Evolutionary conservation across 179 eudicot species (phyloP), one percentile per base, ranked within the genome.

Genomic region (Silene vulgaris): DNA sequence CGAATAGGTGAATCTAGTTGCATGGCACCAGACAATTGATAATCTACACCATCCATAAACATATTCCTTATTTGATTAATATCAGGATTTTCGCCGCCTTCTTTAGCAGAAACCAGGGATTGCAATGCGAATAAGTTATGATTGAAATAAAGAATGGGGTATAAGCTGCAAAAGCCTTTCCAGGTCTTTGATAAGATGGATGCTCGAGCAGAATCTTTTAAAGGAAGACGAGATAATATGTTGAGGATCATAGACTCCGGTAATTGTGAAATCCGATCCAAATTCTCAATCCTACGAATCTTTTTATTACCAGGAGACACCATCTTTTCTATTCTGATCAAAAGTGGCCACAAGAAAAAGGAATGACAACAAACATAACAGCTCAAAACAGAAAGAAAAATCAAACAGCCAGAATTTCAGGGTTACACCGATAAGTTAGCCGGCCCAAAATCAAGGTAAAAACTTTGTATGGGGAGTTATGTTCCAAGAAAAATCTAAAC

Each of bases 181-280:
- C 66, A 76, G 20, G 66, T 68, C 78, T 76, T 76, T 0, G 78
- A 76, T 50, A 76, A 59, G 64, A 57, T 37, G 40, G 32, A 29
- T 29, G 32, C 32, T 29, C 32, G 32, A 23, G 26, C 26, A 23
- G 26, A 23, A 23, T 23, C 26, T 23, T 23, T 23, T 23, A 23
- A 23, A 23, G 32, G 32, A 29, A 29, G 32, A 29, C 3, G 32
- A 14, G 59, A 69, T 16, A 57, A 4, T 35, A 69, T 69, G 3
- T 43, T 12, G 20, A 21, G 74, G 60, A 69, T 57, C 1, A 76
- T 23, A 11, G 62, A 43, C 19, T 75, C 72, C 5, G 72, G 78
- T 52, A 75, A 52, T 67, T 75, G 32, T 6, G 73, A 30, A 29
- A 66, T 69, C 35, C 74, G 68, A 20, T 76, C 59, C 16, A 26